Percentiles rank a stretch among this genome's conserved stretches.
phyloP scores from a whole-genome alignment of 257 asterid genomes.

The Forsythia viridissima region DNA sequence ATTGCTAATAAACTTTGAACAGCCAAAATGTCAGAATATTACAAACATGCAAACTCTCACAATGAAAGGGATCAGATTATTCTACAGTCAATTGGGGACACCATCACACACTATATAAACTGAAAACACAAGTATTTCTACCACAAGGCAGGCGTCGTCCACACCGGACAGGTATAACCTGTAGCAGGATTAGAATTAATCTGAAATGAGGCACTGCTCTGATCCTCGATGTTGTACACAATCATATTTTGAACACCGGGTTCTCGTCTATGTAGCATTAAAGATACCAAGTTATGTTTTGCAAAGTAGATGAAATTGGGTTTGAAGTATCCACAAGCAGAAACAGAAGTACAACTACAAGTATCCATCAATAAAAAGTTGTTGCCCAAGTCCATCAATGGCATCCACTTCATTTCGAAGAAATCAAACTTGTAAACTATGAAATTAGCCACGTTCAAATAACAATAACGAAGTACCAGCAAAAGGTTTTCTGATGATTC shows the following conservation, averaged over 20 bases:
- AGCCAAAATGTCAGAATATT: too few relatives aligned
- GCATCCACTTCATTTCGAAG: constrained; percentile 2
- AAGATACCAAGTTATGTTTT: neutral
- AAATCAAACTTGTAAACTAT: constrained; percentile 10
- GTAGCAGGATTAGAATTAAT: constrained; percentile 5
- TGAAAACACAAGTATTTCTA: neutral
- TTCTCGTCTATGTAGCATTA: neutral
- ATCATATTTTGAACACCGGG: neutral
- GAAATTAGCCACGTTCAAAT: neutral
- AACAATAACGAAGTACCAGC: constrained; percentile 12
- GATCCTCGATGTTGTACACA: constrained; percentile 20
- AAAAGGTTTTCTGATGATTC: constrained; percentile 29
- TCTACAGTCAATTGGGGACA: too few relatives aligned
- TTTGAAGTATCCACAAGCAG: constrained; percentile 13
- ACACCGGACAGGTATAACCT: constrained; percentile 19
- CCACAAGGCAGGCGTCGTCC: constrained; percentile 25
- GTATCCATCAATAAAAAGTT: neutral
- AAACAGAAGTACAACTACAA: constrained; percentile 7
- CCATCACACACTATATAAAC: too few relatives aligned
- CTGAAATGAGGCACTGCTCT: neutral
- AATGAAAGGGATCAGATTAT: too few relatives aligned
- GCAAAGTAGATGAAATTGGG: constrained; percentile 14
- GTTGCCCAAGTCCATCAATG: constrained; percentile 14
- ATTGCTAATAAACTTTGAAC: too few relatives aligned
- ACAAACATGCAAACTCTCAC: too few relatives aligned